Evolutionary conservation across 345 rosid species (phyloP), one percentile per base, ranked within the genome.

Genomic region (Jatropha curcas): DNA sequence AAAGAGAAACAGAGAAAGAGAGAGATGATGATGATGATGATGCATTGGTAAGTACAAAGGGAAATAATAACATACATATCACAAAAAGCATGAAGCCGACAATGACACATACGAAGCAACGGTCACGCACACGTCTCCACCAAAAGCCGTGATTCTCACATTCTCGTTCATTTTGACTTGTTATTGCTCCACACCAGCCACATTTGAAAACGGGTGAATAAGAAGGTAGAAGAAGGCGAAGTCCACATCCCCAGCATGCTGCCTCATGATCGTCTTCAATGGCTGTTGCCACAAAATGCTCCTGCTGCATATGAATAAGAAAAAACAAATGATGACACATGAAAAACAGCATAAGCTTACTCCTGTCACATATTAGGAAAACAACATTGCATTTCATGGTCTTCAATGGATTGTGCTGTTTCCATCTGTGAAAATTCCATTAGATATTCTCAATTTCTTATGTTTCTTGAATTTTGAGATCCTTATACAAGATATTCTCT

Each of bases 171-270:
- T 83, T 86, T 68, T 82, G 87, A 77, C 80, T 82, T 10, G 98
- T 90, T 71, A 94, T 80, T 41, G 98, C 98, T 77, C 97, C 98
- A 85, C 98, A 94, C 98, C 97, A 94, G 37, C 93, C 92, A 59
- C 97, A 94, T 81, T 90, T 92, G 75, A 94, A 92, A 82, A 87
- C 60, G 70, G 88, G 88, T 0, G 91, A 69, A 19, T 83, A 78
- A 41, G 96, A 80, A 13, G 95, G 93, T 72, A 89, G 91, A 81
- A 88, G 83, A 62, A 89, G 90, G 57, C 82, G 88, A 48, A 92
- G 70, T 71, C 97, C 98, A 77, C 98, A 94, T n/a, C 98, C 98
- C 97, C 98, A 92, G 75, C 98, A 92, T 22, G 75, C 51, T 69
- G 87, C 78, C 82, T 89, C 97, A 65, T 75, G 77, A 60, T 84